Conservation (phyloP, 2,329 filamentous ascomycete species). For the Fusarium citri region DNA sequence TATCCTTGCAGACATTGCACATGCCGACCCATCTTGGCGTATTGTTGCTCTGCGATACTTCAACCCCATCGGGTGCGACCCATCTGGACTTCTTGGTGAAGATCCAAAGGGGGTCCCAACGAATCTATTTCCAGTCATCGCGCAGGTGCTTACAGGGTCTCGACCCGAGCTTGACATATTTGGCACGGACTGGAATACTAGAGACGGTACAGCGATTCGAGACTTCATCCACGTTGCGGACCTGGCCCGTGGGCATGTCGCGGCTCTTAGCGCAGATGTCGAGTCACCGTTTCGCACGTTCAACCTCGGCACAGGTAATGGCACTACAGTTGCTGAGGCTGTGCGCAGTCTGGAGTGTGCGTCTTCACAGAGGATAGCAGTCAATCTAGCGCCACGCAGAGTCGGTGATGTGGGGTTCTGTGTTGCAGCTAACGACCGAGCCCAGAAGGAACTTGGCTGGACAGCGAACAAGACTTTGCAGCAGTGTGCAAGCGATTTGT, state of each 20-base stretch:
- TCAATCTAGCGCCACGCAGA: not conserved
- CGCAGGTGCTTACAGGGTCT: conserved; percentile 68
- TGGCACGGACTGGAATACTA: conserved; percentile 72
- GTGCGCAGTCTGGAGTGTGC: conserved; percentile 55
- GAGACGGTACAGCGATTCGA: conserved; percentile 74
- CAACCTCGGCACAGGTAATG: conserved; percentile 59
- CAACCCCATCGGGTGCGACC: conserved; percentile 74
- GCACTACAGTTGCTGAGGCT: conserved; percentile 59
- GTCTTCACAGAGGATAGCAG: conserved; percentile 22
- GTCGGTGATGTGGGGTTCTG: conserved; percentile 5
- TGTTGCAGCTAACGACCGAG: conserved; percentile 7
- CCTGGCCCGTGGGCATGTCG: conserved; percentile 72
- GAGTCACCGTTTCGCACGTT: conserved; percentile 54
- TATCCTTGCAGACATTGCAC: conserved; percentile 71
- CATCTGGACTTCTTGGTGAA: conserved; percentile 72
- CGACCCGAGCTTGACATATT: conserved; percentile 67
- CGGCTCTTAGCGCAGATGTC: conserved; percentile 60
- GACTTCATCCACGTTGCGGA: conserved; percentile 77
- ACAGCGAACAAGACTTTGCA: not conserved
- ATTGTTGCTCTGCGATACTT: conserved; percentile 75
- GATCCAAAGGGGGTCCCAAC: conserved; percentile 71
- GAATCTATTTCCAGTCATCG: conserved; percentile 73
- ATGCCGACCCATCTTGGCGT: conserved; percentile 69
- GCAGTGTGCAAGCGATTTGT: conserved; percentile 2
- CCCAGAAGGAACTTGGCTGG: conserved; percentile 3